Evolutionary conservation across 768 basidiomycete species (phyloP).

Genomic region (Mycena galericulata): DNA sequence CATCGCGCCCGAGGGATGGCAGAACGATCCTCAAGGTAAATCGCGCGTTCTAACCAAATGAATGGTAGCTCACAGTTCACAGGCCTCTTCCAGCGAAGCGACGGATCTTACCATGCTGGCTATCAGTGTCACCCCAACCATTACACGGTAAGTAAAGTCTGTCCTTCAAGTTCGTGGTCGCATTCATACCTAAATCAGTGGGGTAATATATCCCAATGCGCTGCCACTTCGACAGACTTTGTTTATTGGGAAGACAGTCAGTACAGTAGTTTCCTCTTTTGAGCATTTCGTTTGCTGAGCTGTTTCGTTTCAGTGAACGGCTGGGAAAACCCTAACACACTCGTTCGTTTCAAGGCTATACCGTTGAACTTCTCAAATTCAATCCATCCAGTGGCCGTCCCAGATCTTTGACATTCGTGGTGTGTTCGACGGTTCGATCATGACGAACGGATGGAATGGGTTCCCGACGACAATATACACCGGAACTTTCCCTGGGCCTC

Average conservation of each 20-base stretch:
- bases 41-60: too few relatives aligned
- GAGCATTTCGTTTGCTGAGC: background rate
- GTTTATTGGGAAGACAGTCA: constrained; percentile 34
- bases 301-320: constrained; percentile 23
- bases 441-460: constrained; percentile 28
- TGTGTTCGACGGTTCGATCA: constrained; percentile 31
- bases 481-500: constrained; percentile 20
- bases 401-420: constrained; percentile 28
- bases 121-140: constrained; percentile 31
- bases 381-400: constrained; percentile 26
- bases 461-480: constrained; percentile 29
- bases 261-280: background rate
- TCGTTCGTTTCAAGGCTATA: background rate
- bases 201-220: constrained; percentile 30
- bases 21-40: constrained; percentile 27
- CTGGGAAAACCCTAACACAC: constrained; percentile 30
- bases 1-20: constrained; percentile 29
- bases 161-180: background rate
- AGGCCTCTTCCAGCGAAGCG: constrained; percentile 28
- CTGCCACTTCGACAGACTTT: constrained; percentile 27
- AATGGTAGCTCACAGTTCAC: background rate
- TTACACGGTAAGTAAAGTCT: background rate
- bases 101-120: constrained; percentile 30
- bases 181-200: constrained; percentile 1
- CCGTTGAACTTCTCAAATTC: background rate